A percentile compares a stretch with the other conserved stretches of the same genome.
These are phyloP conservation scores for Rutidosis leptorrhynchoides DNA, from an alignment of 129 eudicot genomes.

Conservation along the genomic window DNA sequence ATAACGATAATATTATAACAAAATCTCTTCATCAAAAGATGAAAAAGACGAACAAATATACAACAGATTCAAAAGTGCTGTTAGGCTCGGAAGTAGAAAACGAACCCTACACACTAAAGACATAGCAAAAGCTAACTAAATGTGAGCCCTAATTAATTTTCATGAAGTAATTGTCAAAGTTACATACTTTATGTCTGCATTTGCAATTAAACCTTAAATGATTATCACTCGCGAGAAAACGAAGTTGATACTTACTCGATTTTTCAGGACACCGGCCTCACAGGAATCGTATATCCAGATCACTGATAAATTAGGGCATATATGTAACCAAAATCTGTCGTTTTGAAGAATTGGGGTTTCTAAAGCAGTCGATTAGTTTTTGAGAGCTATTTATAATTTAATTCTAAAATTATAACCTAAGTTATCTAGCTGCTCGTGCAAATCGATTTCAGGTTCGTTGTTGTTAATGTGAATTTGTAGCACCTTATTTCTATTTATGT, in stretches of 20 bases:
- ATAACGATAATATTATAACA: too few relatives aligned
- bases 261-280: slow-evolving; percentile 18
- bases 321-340: background rate
- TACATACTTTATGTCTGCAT: background rate
- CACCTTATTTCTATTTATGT: background rate
- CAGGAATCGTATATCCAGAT: slow-evolving; percentile 10
- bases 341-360: background rate
- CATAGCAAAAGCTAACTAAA: too few relatives aligned
- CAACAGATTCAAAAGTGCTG: too few relatives aligned
- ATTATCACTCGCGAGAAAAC: slow-evolving; percentile 1
- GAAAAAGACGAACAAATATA: too few relatives aligned
- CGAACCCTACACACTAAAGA: too few relatives aligned
- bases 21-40: too few relatives aligned
- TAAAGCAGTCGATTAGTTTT: background rate
- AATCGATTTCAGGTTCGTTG: slow-evolving; percentile 13
- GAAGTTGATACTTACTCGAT: slow-evolving; percentile 14
- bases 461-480: slow-evolving; percentile 2
- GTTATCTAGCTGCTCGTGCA: background rate
- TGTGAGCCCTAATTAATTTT: too few relatives aligned
- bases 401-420: background rate
- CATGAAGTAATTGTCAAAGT: background rate
- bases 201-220: slow-evolving; percentile 12
- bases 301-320: slow-evolving; percentile 16
- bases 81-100: too few relatives aligned
- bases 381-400: background rate